phyloP scores from a whole-genome alignment of 768 basidiomycete genomes.

The Pholiota microspora region DNA sequence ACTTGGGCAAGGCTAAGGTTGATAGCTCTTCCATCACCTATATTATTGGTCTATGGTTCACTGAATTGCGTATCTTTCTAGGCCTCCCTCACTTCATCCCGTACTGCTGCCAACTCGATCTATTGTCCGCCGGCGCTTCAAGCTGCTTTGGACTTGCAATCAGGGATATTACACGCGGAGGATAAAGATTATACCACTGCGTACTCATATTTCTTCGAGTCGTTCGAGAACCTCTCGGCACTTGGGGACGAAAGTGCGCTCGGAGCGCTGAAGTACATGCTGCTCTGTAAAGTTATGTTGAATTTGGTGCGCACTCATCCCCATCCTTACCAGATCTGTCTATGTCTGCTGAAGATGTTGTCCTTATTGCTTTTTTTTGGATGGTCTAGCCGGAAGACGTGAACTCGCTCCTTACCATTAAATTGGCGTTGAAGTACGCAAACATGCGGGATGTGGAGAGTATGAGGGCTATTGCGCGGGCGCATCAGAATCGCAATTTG shows the following conservation, averaged over 20 bases:
- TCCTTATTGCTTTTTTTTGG: neutral
- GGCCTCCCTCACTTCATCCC: slow-evolving; percentile 86
- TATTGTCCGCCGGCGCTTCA: slow-evolving; percentile 66
- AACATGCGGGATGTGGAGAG: slow-evolving; percentile 89
- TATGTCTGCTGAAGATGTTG: no score
- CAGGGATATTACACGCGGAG: slow-evolving; percentile 86
- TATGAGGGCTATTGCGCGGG: slow-evolving; percentile 92
- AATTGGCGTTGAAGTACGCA: slow-evolving; percentile 85
- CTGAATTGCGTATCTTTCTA: slow-evolving; percentile 21
- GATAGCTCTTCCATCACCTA: no score
- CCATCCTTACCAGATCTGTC: no score
- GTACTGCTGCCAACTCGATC: slow-evolving; percentile 93
- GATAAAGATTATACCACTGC: slow-evolving; percentile 98
- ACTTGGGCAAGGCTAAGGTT: slow-evolving; percentile 89
- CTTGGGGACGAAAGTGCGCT: slow-evolving; percentile 78
- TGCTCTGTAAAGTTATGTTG: slow-evolving; percentile 97
- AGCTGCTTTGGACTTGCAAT: slow-evolving; percentile 49
- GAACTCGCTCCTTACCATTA: slow-evolving; percentile 78
- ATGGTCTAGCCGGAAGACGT: slow-evolving; percentile 87
- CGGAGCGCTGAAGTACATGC: slow-evolving; percentile 94
- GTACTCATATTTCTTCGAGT: slow-evolving; percentile 97
- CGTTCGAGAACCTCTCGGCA: slow-evolving; percentile 84
- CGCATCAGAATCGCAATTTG: slow-evolving; percentile 89
- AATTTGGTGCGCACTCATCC: slow-evolving; percentile 81
- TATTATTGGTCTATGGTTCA: no score